Conservation (phyloP, 108 stramenopile genomes). For the Nannochloropsis granulata region DNA sequence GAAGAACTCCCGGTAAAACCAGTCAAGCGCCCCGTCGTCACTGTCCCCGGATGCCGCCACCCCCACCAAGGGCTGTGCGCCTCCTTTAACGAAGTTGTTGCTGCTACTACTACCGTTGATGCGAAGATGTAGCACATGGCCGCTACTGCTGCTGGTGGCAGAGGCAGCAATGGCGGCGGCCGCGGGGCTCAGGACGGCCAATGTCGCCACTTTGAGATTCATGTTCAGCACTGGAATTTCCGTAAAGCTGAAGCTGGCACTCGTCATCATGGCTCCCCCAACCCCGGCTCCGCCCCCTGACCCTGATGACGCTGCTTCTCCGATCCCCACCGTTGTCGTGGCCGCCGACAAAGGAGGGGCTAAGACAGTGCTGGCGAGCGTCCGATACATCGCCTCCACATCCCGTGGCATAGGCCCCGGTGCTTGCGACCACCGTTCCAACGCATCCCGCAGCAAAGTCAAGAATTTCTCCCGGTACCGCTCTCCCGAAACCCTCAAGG, state of each 20-base stretch:
- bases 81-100: background rate
- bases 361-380: background rate
- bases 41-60: background rate
- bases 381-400: background rate
- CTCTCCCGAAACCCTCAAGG: background rate
- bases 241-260: background rate
- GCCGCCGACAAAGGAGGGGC: background rate
- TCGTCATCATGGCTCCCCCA: too few species aligned
- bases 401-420: background rate
- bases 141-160: background rate
- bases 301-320: background rate
- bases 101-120: background rate
- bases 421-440: background rate
- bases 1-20: background rate
- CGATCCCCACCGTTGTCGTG: background rate
- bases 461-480: background rate
- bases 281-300: too few species aligned
- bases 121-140: background rate
- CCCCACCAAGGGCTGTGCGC: background rate
- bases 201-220: background rate
- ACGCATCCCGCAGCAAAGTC: background rate
- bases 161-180: background rate
- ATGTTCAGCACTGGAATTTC: background rate
- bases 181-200: background rate
- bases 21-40: background rate